Evolutionary conservation across 2,329 filamentous ascomycete species (phyloP).

Genomic region (Lachnellula hyalina): DNA sequence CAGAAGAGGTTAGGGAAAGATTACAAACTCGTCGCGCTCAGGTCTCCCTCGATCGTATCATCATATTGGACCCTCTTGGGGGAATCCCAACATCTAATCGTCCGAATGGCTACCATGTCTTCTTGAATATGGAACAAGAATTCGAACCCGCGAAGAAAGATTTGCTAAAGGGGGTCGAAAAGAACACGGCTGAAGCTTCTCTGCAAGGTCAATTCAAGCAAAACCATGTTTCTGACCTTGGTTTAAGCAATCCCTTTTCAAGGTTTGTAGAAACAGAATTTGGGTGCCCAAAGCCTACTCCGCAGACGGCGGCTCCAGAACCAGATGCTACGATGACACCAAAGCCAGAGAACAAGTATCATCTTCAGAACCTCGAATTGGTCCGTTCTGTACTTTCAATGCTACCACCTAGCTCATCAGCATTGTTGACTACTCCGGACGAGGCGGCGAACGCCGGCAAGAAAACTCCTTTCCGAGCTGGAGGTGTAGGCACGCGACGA

Average conservation of each 20-base stretch:
- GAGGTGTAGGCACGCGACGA: conserved; percentile 47
- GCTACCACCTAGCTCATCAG: conserved; percentile 79
- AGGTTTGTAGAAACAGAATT: conserved; percentile 34
- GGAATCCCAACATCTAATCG: conserved; percentile 67
- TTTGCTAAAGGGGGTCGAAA: conserved; percentile 35
- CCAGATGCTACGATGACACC: conserved; percentile 1
- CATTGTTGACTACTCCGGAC: conserved; percentile 77
- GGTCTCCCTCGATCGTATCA: conserved; percentile 73
- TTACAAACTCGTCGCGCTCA: conserved; percentile 41
- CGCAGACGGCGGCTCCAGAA: not conserved
- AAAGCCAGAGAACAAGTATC: conserved; percentile 35
- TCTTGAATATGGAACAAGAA: conserved; percentile 92
- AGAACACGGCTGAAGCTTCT: not conserved
- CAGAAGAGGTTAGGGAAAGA: conserved; percentile 34
- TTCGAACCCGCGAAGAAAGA: conserved; percentile 64
- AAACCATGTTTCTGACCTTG: conserved; percentile 18
- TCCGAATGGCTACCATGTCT: conserved; percentile 66
- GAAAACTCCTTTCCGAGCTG: conserved; percentile 30
- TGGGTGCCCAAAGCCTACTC: conserved; percentile 1
- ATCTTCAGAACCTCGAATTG: conserved; percentile 68
- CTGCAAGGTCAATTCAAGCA: not conserved
- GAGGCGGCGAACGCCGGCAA: conserved; percentile 59
- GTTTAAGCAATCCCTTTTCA: conserved; percentile 39
- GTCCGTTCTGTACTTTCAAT: conserved; percentile 66
- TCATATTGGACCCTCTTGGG: conserved; percentile 80